Base-by-base conservation (phyloP, 257 asterid species). In the Paulownia fortunei region DNA sequence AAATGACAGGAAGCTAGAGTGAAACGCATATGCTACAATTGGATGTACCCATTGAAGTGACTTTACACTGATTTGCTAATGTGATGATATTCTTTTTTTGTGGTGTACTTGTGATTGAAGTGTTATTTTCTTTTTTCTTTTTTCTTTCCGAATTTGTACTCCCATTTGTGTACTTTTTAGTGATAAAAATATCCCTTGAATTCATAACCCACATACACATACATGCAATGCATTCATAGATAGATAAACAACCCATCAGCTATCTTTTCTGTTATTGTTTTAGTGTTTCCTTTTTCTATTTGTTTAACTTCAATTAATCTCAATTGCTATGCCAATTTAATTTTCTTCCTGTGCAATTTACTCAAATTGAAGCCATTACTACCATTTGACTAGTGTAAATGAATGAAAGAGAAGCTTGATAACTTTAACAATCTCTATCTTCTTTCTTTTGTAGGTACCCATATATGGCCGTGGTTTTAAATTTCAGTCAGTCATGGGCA, bases 401-500 rank as follows among this genome's bases (percentile, higher is more conserved):
- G 32, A 32, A 73, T 39, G 15, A 37, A 69, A 30, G 46, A 55
- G 73, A 74, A 56, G 44, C 49, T 58, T 78, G 76, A 26, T 80
- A 65, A 51, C 69, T 83, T 76, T 85, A 63, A 73, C 67, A 42
- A 23, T 74, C 58, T 72, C 21, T 80, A 54, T 69, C 55, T 55
- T 62, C 79, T 80, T 74, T 80, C 71, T 34, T 78, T 84, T 87
- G 80, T 80, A 96, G 99, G 94, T 96, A 96, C 83, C 96, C 96
- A 5, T 96, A 96, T 80, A 63, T 90, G 91, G 99, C 99, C 44
- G 97, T 96, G 84, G 83, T 96, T 81, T 85, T 96, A 82, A 96
- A 96, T 85, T 96, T 96, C 92, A 96, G 98, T 80, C 99, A 96
- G 61, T 86, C 98, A 18, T 96, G 99, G 99, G 56, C 56, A 12